Evolutionary conservation across 257 asterid genomes (phyloP), one percentile per base, ranked within the genome.

Genomic region (Solanum boliviense): DNA sequence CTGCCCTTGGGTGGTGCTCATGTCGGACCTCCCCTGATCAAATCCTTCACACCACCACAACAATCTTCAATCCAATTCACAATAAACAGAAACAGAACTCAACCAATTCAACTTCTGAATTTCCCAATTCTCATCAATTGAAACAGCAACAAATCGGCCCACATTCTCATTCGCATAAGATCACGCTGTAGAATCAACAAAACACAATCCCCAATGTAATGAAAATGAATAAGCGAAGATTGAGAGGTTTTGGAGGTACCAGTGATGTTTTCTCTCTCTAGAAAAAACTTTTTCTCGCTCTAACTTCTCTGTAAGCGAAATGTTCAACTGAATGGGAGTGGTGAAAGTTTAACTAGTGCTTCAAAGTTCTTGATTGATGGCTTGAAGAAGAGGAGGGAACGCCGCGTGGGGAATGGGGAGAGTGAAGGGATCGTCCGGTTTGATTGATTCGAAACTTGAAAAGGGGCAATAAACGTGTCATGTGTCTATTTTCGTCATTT

Each of bases 1-100:
- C 46, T 78, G 91, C 89, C 87, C 84, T 73, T 85, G 89, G 87
- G 87, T 88, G 88, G 88, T 88, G 89, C 90, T 90, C 94, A 92
- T 92, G 87, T 89, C 87, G 38, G 76, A 83, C 89, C 90, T 44
- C 88, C 65, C 4, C 78, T 9, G 70, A 85, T 85, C 86, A 84
- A 84, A 84, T 60, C 72, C 76, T 48, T 75, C 68, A 38, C 85
- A 15, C n/a, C 79, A 71, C 25, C 78, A 71, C 79, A 32, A 71
- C 78, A 31, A 15, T 5, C 39, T 31, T 31, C 78, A 71, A 31
- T 71, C 41, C 31, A 36, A 60, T 36, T 88, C 68, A 75, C 52
- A 84, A 46, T 20, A 85, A 32, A 1, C 39, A 79, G 89, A 32
- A 71, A 81, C 56, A 75, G 31, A 10, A 46, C 67, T 81, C 62